Evolutionary conservation across 805 yeast species (phyloP).

Genomic region (Hanseniaspora clermontiae): DNA sequence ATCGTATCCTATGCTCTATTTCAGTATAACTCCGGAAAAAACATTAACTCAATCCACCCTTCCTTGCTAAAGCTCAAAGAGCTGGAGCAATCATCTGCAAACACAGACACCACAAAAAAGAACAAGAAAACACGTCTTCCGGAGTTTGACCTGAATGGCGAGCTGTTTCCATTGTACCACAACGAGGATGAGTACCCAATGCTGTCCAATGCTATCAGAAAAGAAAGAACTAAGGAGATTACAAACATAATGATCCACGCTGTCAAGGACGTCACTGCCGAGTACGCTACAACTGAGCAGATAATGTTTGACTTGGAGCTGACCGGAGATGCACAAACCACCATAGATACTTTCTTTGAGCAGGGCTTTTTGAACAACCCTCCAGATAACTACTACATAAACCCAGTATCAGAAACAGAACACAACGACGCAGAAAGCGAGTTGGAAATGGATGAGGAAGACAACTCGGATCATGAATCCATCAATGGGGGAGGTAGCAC

Average conservation of each 20-base stretch:
- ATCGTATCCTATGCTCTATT: background rate
- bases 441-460: constrained; percentile 3
- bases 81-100: background rate
- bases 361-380: constrained; percentile 51
- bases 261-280: background rate
- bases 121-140: background rate
- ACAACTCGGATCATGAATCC: background rate
- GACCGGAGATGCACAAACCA: constrained; percentile 69
- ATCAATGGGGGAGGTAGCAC: background rate
- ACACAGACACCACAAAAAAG: background rate
- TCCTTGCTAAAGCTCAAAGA: constrained; percentile 6
- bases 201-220: background rate
- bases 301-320: constrained; percentile 60
- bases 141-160: constrained; percentile 5
- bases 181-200: constrained; percentile 2
- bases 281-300: constrained; percentile 35
- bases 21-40: background rate
- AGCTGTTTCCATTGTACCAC: background rate
- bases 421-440: background rate
- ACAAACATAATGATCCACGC: constrained; percentile 2
- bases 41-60: background rate
- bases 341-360: constrained; percentile 59
- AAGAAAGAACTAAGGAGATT: background rate
- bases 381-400: constrained; percentile 27
- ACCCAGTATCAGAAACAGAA: constrained; percentile 13